A percentile compares a stretch with the other conserved stretches of the same genome.
These are phyloP conservation scores for Yarrowia bubula DNA, from an alignment of 805 yeast species.

Conservation along the genomic window DNA sequence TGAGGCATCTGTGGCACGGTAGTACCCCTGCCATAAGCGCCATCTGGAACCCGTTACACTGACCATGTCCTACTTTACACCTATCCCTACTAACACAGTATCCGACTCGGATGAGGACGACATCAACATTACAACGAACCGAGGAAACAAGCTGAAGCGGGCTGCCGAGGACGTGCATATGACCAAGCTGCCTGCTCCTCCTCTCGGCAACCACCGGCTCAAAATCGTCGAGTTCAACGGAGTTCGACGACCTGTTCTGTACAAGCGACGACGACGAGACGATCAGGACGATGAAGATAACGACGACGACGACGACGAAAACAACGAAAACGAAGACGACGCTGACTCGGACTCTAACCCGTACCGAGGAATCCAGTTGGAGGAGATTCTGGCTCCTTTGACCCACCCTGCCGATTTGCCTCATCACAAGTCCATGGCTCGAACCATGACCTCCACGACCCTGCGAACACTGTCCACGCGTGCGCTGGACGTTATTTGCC, in stretches of 20 bases:
- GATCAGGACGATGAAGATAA: conserved; percentile 14
- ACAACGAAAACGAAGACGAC: conserved; percentile 36
- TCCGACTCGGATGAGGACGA: conserved; percentile 37
- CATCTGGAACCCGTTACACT: too few species aligned
- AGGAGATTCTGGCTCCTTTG: conserved; percentile 69
- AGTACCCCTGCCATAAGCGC: too few species aligned
- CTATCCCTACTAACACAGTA: conserved; percentile 29
- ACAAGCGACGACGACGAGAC: conserved; percentile 34
- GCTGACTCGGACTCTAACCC: conserved; percentile 42
- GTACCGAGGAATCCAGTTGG: conserved; percentile 51
- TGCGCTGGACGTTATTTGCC: conserved; percentile 72
- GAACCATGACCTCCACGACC: conserved; percentile 59
- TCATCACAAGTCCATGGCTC: conserved; percentile 63
- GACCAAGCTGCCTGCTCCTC: conserved; percentile 41
- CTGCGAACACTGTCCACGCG: conserved; percentile 64
- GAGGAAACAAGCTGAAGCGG: conserved; percentile 58
- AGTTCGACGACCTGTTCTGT: conserved; percentile 36
- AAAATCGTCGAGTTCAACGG: conserved; percentile 37
- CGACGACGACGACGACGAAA: conserved; percentile 30
- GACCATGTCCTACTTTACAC: too few species aligned
- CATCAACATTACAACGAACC: conserved; percentile 44
- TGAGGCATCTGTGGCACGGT: too few species aligned
- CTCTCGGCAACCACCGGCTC: conserved; percentile 34
- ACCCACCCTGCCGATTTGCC: conserved; percentile 77
- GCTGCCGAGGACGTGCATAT: conserved; percentile 50